Conservation (phyloP, 768 basidiomycete genomes). For the Pseudohyphozyma bogoriensis region DNA sequence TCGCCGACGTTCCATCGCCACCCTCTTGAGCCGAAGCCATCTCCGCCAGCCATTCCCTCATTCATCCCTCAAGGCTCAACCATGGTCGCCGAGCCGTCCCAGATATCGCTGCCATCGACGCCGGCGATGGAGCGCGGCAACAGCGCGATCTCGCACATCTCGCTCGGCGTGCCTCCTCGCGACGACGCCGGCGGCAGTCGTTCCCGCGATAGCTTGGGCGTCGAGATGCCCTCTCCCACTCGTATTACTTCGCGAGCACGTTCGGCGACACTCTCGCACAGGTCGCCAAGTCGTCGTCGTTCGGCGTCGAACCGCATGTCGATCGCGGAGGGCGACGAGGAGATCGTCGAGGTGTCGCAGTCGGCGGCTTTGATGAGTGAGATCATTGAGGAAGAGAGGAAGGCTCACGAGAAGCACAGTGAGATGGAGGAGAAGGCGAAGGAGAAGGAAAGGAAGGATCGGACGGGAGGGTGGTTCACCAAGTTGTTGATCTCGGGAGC, state of each 20-base stretch:
- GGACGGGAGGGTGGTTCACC: conserved; percentile 3
- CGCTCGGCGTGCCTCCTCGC: conserved; percentile 23
- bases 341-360: conserved; percentile 9
- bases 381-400: conserved; percentile 21
- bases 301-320: conserved; percentile 10
- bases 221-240: background rate
- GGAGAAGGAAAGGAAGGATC: conserved; percentile 2
- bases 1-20: conserved; percentile 13
- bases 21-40: conserved; percentile 1
- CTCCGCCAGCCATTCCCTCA: conserved; percentile 7
- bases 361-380: conserved; percentile 13
- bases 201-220: background rate
- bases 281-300: too few species aligned
- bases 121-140: conserved; percentile 26
- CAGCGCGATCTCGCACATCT: conserved; percentile 31
- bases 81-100: background rate
- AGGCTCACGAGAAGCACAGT: conserved; percentile 6
- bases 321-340: background rate
- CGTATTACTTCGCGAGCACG: background rate
- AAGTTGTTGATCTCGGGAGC: too few species aligned
- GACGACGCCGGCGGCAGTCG: background rate
- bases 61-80: conserved; percentile 5
- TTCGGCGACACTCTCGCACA: too few species aligned
- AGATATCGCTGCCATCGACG: background rate
- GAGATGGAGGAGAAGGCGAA: conserved; percentile 1